Conservation (phyloP, 805 yeast genomes). For the Zygosaccharomyces rouxii region DNA sequence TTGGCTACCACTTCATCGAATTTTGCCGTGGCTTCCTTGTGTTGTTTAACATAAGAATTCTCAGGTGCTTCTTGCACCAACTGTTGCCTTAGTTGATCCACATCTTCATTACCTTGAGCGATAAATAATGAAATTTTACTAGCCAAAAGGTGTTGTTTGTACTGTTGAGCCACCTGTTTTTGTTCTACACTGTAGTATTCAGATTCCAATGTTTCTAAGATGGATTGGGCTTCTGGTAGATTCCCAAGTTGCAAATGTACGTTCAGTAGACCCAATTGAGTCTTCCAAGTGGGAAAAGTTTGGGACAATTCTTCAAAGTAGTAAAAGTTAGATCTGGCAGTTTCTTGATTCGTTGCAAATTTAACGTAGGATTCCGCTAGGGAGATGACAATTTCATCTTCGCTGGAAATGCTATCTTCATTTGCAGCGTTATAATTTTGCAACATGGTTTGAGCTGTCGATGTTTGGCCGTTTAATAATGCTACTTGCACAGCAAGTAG, state of each 20-base stretch:
- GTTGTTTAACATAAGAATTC: constrained; percentile 56
- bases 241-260: constrained; percentile 76
- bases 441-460: constrained; percentile 43
- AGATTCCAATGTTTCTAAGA: constrained; percentile 46
- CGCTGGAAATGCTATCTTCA: constrained; percentile 40
- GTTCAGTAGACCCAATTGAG: constrained; percentile 61
- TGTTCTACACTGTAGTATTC: constrained; percentile 37
- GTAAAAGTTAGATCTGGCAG: constrained; percentile 44
- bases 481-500: constrained; percentile 42
- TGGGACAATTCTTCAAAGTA: constrained; percentile 76
- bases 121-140: constrained; percentile 61
- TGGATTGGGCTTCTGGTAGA: constrained; percentile 75
- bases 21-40: constrained; percentile 53
- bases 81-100: constrained; percentile 42
- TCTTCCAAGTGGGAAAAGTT: constrained; percentile 46
- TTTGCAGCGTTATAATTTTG: constrained; percentile 42
- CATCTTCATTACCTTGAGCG: constrained; percentile 45
- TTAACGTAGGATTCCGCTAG: constrained; percentile 72
- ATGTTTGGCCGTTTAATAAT: constrained; percentile 39
- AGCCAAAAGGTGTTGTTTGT: constrained; percentile 51
- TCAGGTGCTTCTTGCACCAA: constrained; percentile 47
- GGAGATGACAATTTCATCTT: constrained; percentile 74
- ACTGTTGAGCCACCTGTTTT: constrained; percentile 25
- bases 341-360: constrained; percentile 40
- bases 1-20: constrained; percentile 69